Base-by-base conservation (phyloP, 1,284 basidiomycete species). In the Ceratobasidium sp. region DNA sequence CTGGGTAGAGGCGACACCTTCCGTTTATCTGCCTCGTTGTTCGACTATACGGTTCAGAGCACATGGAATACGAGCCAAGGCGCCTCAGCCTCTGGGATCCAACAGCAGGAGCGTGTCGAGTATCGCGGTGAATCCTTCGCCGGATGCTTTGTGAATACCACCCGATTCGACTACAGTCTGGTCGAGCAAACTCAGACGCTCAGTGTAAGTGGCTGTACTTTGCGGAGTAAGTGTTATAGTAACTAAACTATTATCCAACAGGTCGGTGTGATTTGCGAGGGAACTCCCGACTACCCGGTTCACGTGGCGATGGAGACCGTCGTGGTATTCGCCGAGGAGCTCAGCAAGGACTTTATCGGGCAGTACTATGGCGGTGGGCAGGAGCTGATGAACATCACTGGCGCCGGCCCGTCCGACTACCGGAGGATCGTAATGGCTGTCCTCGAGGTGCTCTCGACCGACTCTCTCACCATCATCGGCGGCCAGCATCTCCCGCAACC, bases 301-400 rank as follows among this genome's bases (percentile, higher is more conserved):
- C 49, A 41, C 4, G 41, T 62, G 34, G 61, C 58, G 9, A 61
- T 72, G 58, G 43, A 72, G 31, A 61, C 69, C 3, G 24, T 19
- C 1, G 51, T 72, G n/a, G 16, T 16, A 13, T 62, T 72, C 41
- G 69, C 56, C 41, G 3, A 8, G 31, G 16, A 9, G 19, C 16
- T 62, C n/a, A 41, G 31, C 43, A 61, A 53, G 37, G 69, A 72
- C 43, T 72, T 61, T 31, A 46, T 72, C 11, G 69, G 69, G 7
- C 69, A 62, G 16, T 72, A 62, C 46, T 72, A 72, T n/a, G 69
- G 56, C 14, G 27, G 46, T 8, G 48, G 43, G 9, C 37, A 48
- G 24, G 31, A 62, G 2, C 8, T 51, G 46, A 22, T 41, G 58
- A 51, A 34, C 11, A 37, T 72, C 2, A 22, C 22, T 4, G 46